Conservation (phyloP, 352 stramenopile genomes). For the Phytophthora citrophthora region DNA sequence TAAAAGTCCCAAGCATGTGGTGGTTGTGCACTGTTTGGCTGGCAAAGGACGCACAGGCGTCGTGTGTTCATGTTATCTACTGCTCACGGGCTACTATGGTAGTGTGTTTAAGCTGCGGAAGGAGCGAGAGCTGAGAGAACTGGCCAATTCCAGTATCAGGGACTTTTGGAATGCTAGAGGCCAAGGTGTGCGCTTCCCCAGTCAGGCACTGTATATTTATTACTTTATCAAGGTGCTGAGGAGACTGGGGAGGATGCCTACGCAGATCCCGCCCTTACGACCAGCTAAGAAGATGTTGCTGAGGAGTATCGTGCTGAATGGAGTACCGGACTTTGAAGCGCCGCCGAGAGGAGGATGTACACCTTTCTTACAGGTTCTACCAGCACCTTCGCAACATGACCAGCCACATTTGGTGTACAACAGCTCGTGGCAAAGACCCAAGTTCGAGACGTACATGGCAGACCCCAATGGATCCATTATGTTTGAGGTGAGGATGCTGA, state of each 20-base stretch:
- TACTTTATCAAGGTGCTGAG: slow-evolving; percentile 85
- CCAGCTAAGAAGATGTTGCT: slow-evolving; percentile 71
- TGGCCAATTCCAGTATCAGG: slow-evolving; percentile 70
- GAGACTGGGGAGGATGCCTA: slow-evolving; percentile 47
- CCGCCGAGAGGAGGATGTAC: slow-evolving; percentile 61
- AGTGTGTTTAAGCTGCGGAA: slow-evolving; percentile 70
- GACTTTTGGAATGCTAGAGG: slow-evolving; percentile 82
- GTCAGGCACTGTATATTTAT: slow-evolving; percentile 88
- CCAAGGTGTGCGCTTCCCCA: slow-evolving; percentile 84
- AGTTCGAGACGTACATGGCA: slow-evolving; percentile 67
- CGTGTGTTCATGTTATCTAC: slow-evolving; percentile 82
- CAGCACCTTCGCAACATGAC: slow-evolving; percentile 65
- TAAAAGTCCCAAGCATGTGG: slow-evolving; percentile 67
- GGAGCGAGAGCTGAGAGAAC: slow-evolving; percentile 65
- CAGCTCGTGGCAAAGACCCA: slow-evolving; percentile 69
- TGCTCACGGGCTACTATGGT: slow-evolving; percentile 79
- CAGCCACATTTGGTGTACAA: slow-evolving; percentile 70
- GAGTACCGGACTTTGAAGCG: slow-evolving; percentile 80
- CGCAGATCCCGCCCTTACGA: slow-evolving; percentile 61
- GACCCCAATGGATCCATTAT: slow-evolving; percentile 59
- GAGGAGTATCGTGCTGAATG: slow-evolving; percentile 64
- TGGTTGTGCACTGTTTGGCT: slow-evolving; percentile 83
- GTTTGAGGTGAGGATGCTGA: slow-evolving; percentile 41
- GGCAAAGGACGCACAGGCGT: slow-evolving; percentile 85
- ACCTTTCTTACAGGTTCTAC: slow-evolving; percentile 69